Evolutionary conservation across 2,329 filamentous ascomycete genomes (phyloP).

Genomic region (Neopestalotiopsis clavispora): DNA sequence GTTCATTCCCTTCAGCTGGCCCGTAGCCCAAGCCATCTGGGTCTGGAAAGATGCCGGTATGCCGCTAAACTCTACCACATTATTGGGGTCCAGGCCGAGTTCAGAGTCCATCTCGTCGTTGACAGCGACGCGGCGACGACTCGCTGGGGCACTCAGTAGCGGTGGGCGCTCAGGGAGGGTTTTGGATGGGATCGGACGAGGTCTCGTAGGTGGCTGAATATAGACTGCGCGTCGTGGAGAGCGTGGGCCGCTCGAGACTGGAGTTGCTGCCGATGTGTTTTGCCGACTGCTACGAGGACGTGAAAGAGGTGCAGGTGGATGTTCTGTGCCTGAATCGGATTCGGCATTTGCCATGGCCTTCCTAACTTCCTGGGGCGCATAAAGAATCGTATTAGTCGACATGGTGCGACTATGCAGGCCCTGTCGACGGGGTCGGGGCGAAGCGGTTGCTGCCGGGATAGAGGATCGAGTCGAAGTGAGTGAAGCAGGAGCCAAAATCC

Average conservation of each 20-base stretch:
- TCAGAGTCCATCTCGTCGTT: slow-evolving; percentile 80
- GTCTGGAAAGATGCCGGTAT: slow-evolving; percentile 81
- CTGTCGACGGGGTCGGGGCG: slow-evolving; percentile 39
- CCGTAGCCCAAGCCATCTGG: slow-evolving; percentile 76
- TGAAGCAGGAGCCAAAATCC: slow-evolving; percentile 37
- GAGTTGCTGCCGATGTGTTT: slow-evolving; percentile 37
- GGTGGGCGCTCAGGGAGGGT: slow-evolving; percentile 60
- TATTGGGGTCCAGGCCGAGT: slow-evolving; percentile 62
- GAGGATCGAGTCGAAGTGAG: slow-evolving; percentile 31
- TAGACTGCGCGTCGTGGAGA: slow-evolving; percentile 54
- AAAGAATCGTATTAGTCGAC: slow-evolving; percentile 84
- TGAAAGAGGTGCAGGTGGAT: slow-evolving; percentile 33
- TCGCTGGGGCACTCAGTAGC: slow-evolving; percentile 53
- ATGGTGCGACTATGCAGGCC: slow-evolving; percentile 71
- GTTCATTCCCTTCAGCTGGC: slow-evolving; percentile 56
- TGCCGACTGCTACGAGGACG: slow-evolving; percentile 44
- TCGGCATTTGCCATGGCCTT: slow-evolving; percentile 35
- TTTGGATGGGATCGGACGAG: slow-evolving; percentile 63
- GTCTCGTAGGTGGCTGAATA: slow-evolving; percentile 49
- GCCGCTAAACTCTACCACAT: slow-evolving; percentile 61
- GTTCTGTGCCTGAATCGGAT: slow-evolving; percentile 46
- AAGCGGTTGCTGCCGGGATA: slow-evolving; percentile 35
- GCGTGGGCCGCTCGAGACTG: slow-evolving; percentile 43
- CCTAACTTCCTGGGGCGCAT: slow-evolving; percentile 66
- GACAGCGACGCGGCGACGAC: slow-evolving; percentile 54